Conservation (phyloP, 768 basidiomycete species). For the Mycena chlorophos region DNA sequence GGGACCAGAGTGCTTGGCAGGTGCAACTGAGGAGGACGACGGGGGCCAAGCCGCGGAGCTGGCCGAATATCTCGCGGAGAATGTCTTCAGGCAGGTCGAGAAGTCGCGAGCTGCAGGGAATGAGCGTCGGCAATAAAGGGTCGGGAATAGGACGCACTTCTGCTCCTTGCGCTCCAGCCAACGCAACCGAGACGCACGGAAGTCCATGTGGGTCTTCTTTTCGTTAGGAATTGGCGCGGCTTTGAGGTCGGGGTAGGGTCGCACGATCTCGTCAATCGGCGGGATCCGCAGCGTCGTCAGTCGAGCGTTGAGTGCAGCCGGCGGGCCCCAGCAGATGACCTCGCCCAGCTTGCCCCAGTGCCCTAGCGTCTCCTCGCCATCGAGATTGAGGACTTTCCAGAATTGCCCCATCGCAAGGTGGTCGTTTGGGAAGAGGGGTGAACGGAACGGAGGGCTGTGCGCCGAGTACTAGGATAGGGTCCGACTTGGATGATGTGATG, state of each 20-base stretch:
- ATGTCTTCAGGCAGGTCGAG: constrained; percentile 5
- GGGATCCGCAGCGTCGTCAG: background rate
- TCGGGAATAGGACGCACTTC: background rate
- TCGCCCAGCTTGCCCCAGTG: constrained; percentile 14
- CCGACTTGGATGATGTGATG: no score
- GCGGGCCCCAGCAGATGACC: background rate
- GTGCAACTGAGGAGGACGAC: background rate
- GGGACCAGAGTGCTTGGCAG: constrained; percentile 10
- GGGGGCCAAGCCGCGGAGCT: background rate
- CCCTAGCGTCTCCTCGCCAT: constrained; percentile 1
- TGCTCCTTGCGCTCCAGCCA: background rate
- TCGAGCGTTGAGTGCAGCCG: background rate
- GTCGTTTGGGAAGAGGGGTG: no score
- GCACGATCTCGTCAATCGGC: constrained; percentile 1
- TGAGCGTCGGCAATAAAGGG: background rate
- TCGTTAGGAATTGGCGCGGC: no score
- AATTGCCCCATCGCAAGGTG: constrained; percentile 17
- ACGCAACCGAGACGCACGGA: background rate
- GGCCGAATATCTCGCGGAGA: constrained; percentile 1
- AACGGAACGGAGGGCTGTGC: no score
- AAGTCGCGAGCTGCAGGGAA: background rate
- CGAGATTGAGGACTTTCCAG: constrained; percentile 14
- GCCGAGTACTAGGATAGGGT: no score
- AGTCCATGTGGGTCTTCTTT: background rate
- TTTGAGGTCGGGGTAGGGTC: background rate